Percentiles rank a stretch among this genome's conserved stretches.
These are phyloP conservation scores for Triangularia setosa DNA, from an alignment of 2,329 filamentous ascomycete genomes.

Conservation along the genomic window DNA sequence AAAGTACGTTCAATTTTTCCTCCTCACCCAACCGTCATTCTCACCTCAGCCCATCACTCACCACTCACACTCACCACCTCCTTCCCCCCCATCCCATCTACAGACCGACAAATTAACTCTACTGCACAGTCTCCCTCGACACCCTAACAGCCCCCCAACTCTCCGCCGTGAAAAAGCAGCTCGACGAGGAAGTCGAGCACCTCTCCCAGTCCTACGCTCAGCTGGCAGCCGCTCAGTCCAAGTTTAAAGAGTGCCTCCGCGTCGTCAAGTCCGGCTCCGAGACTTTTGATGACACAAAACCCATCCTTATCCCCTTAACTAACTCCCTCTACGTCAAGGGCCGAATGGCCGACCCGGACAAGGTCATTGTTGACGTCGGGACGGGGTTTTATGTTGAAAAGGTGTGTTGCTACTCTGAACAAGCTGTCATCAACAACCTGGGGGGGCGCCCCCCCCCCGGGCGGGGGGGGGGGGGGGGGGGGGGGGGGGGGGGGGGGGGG, in stretches of 20 bases:
- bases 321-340: constrained; percentile 93
- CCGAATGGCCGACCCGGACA: constrained; percentile 66
- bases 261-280: constrained; percentile 56
- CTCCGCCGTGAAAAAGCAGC: constrained; percentile 86
- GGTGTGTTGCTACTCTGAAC: too few species aligned
- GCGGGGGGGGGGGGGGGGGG: too few species aligned
- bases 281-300: constrained; percentile 37
- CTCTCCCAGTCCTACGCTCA: constrained; percentile 86
- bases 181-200: constrained; percentile 94
- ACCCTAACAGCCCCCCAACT: constrained; percentile 81
- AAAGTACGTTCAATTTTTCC: neutral
- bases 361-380: constrained; percentile 85
- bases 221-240: constrained; percentile 81
- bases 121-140: constrained; percentile 59
- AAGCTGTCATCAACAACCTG: too few species aligned
- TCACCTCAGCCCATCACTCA: neutral
- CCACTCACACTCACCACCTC: neutral
- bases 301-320: constrained; percentile 87
- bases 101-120: too few species aligned
- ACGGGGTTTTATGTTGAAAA: constrained; percentile 97
- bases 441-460: neutral
- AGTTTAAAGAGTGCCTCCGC: constrained; percentile 84
- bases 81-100: neutral
- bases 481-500: too few species aligned
- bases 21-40: neutral